Conservation (phyloP, 305 asterid species). For the Fraxinus velutina region DNA sequence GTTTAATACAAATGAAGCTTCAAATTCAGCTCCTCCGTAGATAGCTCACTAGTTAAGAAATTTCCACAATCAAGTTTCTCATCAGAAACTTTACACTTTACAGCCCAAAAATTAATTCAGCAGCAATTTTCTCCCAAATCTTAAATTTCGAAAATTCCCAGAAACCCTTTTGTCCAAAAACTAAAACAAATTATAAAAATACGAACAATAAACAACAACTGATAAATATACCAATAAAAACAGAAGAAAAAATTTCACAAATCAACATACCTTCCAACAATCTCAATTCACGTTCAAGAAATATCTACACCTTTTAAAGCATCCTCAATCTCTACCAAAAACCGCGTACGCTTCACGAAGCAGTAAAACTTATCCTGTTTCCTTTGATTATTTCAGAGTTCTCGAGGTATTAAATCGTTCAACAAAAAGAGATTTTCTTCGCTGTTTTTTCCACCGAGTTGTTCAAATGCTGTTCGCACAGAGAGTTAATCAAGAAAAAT, state of each 20-base stretch:
- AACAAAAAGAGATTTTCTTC: not conserved
- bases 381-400: not conserved
- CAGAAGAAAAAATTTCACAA: not conserved
- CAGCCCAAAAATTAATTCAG: not conserved
- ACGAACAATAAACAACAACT: not conserved
- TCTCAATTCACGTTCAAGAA: slow-evolving; percentile 8
- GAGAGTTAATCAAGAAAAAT: slow-evolving; percentile 7
- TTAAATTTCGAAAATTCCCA: not conserved
- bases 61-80: not conserved
- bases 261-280: slow-evolving; percentile 38
- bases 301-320: not conserved
- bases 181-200: not conserved
- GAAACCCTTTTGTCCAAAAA: not conserved
- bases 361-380: not conserved
- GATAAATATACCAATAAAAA: not conserved
- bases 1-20: not conserved
- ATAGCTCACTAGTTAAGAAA: not conserved
- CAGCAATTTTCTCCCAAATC: not conserved
- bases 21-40: not conserved
- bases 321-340: not conserved
- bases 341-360: not conserved
- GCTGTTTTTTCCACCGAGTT: not conserved
- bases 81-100: not conserved
- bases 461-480: not conserved
- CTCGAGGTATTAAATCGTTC: not conserved